Evolutionary conservation across 2,329 filamentous ascomycete genomes (phyloP), one percentile per base, ranked within the genome.

Genomic region (Acephala macrosclerotiorum): DNA sequence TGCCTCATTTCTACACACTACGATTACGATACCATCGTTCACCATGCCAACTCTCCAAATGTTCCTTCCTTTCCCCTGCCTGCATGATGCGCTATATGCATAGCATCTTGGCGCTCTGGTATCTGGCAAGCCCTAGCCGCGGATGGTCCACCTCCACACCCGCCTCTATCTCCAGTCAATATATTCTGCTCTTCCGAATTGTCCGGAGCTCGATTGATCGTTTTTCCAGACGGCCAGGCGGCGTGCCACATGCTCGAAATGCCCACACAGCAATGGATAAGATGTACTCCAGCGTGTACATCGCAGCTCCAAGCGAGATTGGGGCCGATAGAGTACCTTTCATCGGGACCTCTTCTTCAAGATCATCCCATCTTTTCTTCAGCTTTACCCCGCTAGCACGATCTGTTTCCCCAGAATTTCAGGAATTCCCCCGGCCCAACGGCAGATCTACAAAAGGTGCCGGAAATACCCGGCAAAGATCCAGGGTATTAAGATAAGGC

Each of bases 391-490:
- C 29, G 49, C 25, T 53, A 53, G 45, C 45, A 53, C 25, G 25
- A 14, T 29, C 22, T 33, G 18, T 29, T 53, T 53, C 49, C 49
- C 22, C 49, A 57, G 55, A 18, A 57, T 57, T 35, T 57, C 35
- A 55, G 55, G 29, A 40, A 38, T 38, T 38, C 35, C 55, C 55
- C 55, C 55, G 29, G 25, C 55, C 49, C 49, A 53, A n/a, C 49
- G 49, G 49, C 26, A 53, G 16, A 20, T 53, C 49, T 7, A 12
- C 49, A 29, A 12, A 38, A n/a, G n/a, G 14, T 57, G 55, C 55
- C 55, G 55, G 55, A 57, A 57, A 57, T 36, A 35, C 55, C 36
- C 55, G 49, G 55, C 55, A 35, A 35, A 57, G 55, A 57, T 36
- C 29, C 33, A 57, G 35, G 45, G 14, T 40, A 35, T 57, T 38